Percentiles rank a stretch among this genome's conserved stretches.
Conservation (phyloP, 352 stramenopile species). For the Aphanomyces astaci region DNA sequence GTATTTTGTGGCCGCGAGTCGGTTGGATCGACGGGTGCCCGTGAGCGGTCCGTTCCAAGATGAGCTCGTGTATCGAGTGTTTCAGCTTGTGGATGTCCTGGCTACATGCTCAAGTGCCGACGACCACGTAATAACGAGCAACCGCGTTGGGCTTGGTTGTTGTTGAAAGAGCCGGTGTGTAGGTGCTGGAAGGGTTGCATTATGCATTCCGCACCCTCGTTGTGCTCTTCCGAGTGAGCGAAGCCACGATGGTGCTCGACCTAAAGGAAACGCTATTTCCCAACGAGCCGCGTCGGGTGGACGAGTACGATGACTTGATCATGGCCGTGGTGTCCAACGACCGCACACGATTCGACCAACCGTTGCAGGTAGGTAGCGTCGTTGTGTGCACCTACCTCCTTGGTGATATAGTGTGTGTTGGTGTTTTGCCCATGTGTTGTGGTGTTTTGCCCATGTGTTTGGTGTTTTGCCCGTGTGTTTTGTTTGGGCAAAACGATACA, state of each 20-base stretch:
- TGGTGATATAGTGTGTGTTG: no score
- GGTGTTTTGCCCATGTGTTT: background rate
- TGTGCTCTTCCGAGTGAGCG: conserved; percentile 7
- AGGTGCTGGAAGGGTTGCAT: conserved; percentile 8
- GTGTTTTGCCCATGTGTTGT: no score
- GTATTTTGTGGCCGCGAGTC: conserved; percentile 63
- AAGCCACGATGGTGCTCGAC: conserved; percentile 8
- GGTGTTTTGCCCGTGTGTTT: background rate
- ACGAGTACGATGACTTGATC: conserved; percentile 21
- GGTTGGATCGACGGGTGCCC: conserved; percentile 48
- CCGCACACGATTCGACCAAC: background rate
- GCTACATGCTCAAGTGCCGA: background rate
- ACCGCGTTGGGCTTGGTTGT: background rate
- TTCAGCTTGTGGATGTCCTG: no score
- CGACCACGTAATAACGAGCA: background rate
- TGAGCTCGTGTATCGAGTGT: conserved; percentile 67
- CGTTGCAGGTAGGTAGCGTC: background rate
- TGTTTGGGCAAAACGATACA: no score
- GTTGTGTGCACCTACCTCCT: no score
- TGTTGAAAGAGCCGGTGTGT: background rate
- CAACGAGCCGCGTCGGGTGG: background rate
- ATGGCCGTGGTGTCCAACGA: conserved; percentile 2
- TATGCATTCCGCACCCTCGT: conserved; percentile 8
- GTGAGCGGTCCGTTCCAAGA: conserved; percentile 38
- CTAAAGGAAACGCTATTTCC: conserved; percentile 9